phyloP scores from a whole-genome alignment of 768 basidiomycete genomes.

The Amanita jacksonii region DNA sequence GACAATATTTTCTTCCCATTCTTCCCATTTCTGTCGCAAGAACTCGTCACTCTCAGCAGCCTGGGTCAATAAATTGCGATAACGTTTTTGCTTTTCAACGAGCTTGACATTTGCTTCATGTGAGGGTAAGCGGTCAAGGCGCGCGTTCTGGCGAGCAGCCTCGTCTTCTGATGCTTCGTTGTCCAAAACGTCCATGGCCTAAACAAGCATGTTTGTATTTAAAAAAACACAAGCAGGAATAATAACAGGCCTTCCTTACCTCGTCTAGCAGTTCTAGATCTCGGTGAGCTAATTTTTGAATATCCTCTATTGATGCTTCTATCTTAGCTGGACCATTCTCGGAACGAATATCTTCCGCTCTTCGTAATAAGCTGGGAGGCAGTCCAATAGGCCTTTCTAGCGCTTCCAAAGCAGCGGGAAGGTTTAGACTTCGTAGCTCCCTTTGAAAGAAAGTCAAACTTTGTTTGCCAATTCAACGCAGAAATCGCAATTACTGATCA shows the following conservation, averaged over 20 bases:
- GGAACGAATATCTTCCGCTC: slow-evolving; percentile 74
- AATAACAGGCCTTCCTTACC: slow-evolving; percentile 30
- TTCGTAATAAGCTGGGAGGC: slow-evolving; percentile 78
- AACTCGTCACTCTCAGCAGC: slow-evolving; percentile 69
- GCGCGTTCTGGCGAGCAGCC: slow-evolving; percentile 41
- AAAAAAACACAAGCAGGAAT: background rate
- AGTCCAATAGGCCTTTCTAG: slow-evolving; percentile 80
- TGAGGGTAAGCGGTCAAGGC: slow-evolving; percentile 52
- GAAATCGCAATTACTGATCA: slow-evolving; percentile 40
- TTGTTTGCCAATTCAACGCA: background rate
- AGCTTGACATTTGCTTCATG: slow-evolving; percentile 72
- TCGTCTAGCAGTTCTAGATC: slow-evolving; percentile 63
- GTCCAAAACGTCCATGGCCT: slow-evolving; percentile 90
- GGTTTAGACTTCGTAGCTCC: slow-evolving; percentile 57
- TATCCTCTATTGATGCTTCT: slow-evolving; percentile 61
- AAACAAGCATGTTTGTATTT: background rate
- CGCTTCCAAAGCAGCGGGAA: slow-evolving; percentile 83
- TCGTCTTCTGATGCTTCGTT: slow-evolving; percentile 85
- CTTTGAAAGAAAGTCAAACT: slow-evolving; percentile 26
- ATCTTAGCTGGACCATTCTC: slow-evolving; percentile 72
- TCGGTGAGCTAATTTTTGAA: slow-evolving; percentile 53
- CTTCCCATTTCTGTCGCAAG: slow-evolving; percentile 78
- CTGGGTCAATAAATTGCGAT: slow-evolving; percentile 59
- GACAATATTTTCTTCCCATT: slow-evolving; percentile 70
- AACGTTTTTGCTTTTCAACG: slow-evolving; percentile 59